Evolutionary conservation across 1,284 basidiomycete species (phyloP), one percentile per base, ranked within the genome.

Genomic region (Schizopora paradoxa): DNA sequence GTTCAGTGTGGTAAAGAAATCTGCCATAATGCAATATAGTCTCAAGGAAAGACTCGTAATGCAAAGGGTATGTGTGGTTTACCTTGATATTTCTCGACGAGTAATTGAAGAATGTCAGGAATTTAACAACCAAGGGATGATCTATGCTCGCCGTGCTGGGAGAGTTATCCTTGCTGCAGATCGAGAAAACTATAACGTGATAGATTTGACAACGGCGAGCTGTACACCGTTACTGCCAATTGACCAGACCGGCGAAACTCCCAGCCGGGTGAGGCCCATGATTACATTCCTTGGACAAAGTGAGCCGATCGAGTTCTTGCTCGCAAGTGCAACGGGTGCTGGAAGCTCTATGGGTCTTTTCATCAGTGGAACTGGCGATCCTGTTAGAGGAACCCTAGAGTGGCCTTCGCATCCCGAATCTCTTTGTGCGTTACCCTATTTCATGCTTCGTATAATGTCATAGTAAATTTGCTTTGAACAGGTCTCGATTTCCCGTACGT

Each of bases 271-370:
- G 21, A 81, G 84, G 41, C 89, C 90, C 0, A 78, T 76, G 36
- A 85, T 93, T 37, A 79, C 79, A 1, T n/a, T n/a, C n/a, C n/a
- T n/a, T n/a, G n/a, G n/a, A n/a, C n/a, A n/a, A n/a, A n/a, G n/a
- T n/a, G n/a, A n/a, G n/a, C 79, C 89, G 21, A 77, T 93, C 29
- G 91, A 95, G 62, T 95, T 92, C 53, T 70, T 89, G 36, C 68
- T 88, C 14, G 65, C 83, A n/a, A 85, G 81, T 1, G 85, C 79
- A 78, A 89, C 81, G 0, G 91, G 88, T 6, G 64, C 68, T 4
- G n/a, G n/a, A n/a, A 79, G 73, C 47, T 86, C 88, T 0, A 70
- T 95, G 45, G 92, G 92, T 0, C 66, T 95, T 1, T 95, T 96
- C 59, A 72, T 95, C 51, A 90, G 77, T 21, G 79, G 81, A 0